phyloP scores from a whole-genome alignment of 2,329 filamentous ascomycete species.

The Aspergillus oerlinghausenensis region DNA sequence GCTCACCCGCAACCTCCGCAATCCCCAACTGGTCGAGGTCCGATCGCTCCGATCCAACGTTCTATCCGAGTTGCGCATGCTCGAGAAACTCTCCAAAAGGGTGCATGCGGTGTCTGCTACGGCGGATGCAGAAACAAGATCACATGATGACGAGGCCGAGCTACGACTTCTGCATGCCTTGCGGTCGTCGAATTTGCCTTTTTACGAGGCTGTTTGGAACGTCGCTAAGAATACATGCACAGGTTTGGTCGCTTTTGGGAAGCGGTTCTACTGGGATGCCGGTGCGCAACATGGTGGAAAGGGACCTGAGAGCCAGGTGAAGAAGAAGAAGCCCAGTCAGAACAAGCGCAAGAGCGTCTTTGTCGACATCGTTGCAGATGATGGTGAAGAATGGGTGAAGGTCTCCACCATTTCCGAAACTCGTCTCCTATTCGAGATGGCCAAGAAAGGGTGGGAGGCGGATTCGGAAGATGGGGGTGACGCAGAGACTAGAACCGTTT shows the following conservation, averaged over 20 bases:
- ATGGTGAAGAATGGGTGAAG: slow-evolving; percentile 64
- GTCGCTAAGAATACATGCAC: slow-evolving; percentile 53
- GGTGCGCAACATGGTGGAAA: slow-evolving; percentile 4
- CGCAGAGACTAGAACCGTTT: slow-evolving; percentile 19
- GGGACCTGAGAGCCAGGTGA: slow-evolving; percentile 12
- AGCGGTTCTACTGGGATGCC: slow-evolving; percentile 49
- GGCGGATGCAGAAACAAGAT: slow-evolving; percentile 15
- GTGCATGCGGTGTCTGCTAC: slow-evolving; percentile 15
- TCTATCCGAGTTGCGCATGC: slow-evolving; percentile 44
- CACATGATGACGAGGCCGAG: slow-evolving; percentile 16
- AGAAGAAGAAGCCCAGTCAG: slow-evolving; percentile 28
- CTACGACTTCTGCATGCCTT: slow-evolving; percentile 50
- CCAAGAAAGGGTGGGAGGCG: slow-evolving; percentile 61
- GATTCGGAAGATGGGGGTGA: slow-evolving; percentile 44
- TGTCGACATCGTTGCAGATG: slow-evolving; percentile 61
- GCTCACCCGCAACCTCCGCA: slow-evolving; percentile 37
- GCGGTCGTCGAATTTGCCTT: slow-evolving; percentile 62
- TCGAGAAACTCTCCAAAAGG: slow-evolving; percentile 40
- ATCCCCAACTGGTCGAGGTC: slow-evolving; percentile 47
- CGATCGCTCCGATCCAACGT: slow-evolving; percentile 47
- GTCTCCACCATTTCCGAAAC: slow-evolving; percentile 62
- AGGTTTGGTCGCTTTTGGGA: slow-evolving; percentile 55
- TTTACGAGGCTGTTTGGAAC: slow-evolving; percentile 60
- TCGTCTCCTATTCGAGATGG: slow-evolving; percentile 62
- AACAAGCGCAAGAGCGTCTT: slow-evolving; percentile 49